phyloP scores from a whole-genome alignment of 2,329 filamentous ascomycete genomes.

The Aspergillus japonicus region DNA sequence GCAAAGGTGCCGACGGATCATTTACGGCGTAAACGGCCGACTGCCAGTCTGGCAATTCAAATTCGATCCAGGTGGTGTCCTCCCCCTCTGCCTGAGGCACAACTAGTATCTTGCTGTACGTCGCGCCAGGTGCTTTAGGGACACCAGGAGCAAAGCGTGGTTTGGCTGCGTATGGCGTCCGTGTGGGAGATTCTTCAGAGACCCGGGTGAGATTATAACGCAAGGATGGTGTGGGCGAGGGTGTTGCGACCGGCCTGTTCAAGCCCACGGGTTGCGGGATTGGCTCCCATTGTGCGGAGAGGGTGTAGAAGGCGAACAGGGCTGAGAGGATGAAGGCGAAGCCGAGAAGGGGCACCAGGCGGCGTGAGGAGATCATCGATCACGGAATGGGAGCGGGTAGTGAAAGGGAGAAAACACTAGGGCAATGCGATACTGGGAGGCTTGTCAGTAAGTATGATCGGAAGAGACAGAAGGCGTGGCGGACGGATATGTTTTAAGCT shows the following conservation, averaged over 20 bases:
- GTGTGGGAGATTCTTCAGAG: conserved; percentile 10
- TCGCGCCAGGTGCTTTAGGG: conserved; percentile 46
- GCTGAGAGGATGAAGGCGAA: conserved; percentile 33
- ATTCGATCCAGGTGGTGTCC: conserved; percentile 55
- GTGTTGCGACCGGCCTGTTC: conserved; percentile 30
- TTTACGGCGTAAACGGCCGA: conserved; percentile 54
- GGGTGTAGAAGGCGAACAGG: conserved; percentile 28
- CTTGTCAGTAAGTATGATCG: background rate
- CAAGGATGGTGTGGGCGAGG: conserved; percentile 10
- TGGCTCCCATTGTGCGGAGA: conserved; percentile 36
- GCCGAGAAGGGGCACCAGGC: conserved; percentile 32
- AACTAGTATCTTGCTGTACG: conserved; percentile 56
- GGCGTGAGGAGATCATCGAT: conserved; percentile 36
- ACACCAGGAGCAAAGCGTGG: conserved; percentile 36
- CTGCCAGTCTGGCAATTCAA: conserved; percentile 50
- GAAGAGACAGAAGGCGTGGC: background rate
- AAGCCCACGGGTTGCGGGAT: conserved; percentile 40
- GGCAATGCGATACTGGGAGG: background rate
- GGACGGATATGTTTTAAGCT: background rate
- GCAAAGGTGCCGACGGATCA: conserved; percentile 50
- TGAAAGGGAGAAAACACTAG: background rate
- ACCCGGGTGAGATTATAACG: conserved; percentile 20
- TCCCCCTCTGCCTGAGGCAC: conserved; percentile 54
- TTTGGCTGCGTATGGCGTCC: conserved; percentile 28
- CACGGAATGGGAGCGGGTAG: conserved; percentile 10